These are phyloP conservation scores for Podila epigama DNA, from an alignment of 192 early-diverging fungal genomes.

Conservation along the genomic window DNA sequence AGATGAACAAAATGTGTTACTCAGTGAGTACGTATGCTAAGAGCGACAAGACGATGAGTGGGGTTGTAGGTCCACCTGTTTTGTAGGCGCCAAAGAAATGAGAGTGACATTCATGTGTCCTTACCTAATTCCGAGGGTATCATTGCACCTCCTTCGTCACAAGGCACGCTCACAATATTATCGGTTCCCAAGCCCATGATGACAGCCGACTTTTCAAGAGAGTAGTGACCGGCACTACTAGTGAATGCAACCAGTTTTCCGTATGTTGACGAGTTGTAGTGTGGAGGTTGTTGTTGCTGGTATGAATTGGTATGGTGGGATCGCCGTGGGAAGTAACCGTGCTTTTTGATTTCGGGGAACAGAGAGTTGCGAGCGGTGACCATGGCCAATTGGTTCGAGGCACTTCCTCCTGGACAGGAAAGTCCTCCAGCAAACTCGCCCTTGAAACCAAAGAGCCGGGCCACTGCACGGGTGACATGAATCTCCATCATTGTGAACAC, in stretches of 20 bases:
- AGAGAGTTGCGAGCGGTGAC: constrained; percentile 73
- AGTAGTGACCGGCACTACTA: constrained; percentile 76
- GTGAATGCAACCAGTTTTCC: constrained; percentile 70
- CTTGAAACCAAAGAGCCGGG: constrained; percentile 55
- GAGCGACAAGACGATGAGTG: constrained; percentile 2
- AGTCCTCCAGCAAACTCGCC: constrained; percentile 66
- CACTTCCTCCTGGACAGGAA: constrained; percentile 77
- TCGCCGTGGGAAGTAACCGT: constrained; percentile 54
- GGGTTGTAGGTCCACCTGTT: too few species aligned
- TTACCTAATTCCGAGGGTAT: constrained; percentile 58
- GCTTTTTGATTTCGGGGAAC: constrained; percentile 66
- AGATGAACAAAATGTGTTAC: neutral
- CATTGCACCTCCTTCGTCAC: constrained; percentile 70
- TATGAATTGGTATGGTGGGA: constrained; percentile 4
- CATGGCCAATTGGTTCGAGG: constrained; percentile 79
- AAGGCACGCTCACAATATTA: constrained; percentile 71
- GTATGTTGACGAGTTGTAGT: constrained; percentile 11
- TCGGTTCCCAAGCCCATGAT: constrained; percentile 74
- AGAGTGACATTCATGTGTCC: neutral
- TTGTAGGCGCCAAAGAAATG: too few species aligned
- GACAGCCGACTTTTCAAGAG: constrained; percentile 75
- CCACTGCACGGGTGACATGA: constrained; percentile 56
- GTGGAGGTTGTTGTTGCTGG: neutral
- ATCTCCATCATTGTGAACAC: constrained; percentile 76
- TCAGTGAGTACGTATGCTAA: neutral